Evolutionary conservation across 2,329 filamentous ascomycete genomes (phyloP).

Genomic region (Rutstroemia sp.): DNA sequence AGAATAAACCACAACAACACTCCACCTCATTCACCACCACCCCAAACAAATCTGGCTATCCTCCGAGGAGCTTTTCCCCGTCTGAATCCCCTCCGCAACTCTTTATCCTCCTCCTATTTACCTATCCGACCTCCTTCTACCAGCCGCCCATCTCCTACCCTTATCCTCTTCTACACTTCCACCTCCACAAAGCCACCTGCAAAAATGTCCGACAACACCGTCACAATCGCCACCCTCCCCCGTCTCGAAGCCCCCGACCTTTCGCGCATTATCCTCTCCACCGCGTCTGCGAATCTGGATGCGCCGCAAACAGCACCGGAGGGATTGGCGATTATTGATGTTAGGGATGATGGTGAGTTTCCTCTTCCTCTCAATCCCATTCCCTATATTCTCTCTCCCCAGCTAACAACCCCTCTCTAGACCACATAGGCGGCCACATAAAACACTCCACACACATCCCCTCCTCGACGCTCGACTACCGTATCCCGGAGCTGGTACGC

Average conservation of each 20-base stretch:
- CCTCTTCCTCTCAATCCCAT: background rate
- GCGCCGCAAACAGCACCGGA: conserved; percentile 11
- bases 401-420: conserved; percentile 29
- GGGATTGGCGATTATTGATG: conserved; percentile 71
- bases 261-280: conserved; percentile 24
- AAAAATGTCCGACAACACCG: conserved; percentile 16
- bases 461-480: conserved; percentile 62
- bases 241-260: conserved; percentile 26
- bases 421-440: conserved; percentile 90
- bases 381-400: background rate
- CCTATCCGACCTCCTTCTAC: background rate
- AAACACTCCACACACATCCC: conserved; percentile 69
- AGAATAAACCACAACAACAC: no score
- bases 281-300: conserved; percentile 22
- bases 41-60: no score
- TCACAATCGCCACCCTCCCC: conserved; percentile 23
- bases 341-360: conserved; percentile 66
- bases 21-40: no score
- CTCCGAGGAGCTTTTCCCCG: no score
- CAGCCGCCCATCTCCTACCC: background rate
- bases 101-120: background rate
- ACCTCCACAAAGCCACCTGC: background rate
- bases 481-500: conserved; percentile 75
- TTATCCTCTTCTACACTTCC: background rate
- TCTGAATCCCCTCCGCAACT: background rate